These are phyloP conservation scores for Colletotrichum musae DNA, from an alignment of 2,329 filamentous ascomycete species.

Conservation along the genomic window DNA sequence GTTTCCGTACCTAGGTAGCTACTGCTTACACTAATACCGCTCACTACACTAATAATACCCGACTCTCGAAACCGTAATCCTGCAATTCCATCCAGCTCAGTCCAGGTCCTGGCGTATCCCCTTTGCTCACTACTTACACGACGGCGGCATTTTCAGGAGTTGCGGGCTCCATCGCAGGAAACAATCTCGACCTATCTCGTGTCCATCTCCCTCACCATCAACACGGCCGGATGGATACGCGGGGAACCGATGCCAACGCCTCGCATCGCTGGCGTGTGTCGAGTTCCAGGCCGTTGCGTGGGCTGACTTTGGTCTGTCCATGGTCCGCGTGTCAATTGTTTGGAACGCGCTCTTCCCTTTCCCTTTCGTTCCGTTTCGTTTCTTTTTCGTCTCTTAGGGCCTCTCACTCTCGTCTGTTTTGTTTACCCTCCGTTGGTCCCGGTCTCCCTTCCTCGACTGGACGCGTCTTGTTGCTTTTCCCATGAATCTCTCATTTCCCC, in stretches of 20 bases:
- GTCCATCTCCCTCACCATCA: background rate
- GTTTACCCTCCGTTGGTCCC: background rate
- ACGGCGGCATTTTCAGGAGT: too few species aligned
- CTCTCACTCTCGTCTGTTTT: too few species aligned
- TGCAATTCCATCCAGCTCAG: too few species aligned
- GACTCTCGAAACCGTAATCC: too few species aligned
- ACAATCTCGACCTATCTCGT: background rate
- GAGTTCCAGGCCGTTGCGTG: constrained; percentile 20
- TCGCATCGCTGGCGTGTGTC: constrained; percentile 23
- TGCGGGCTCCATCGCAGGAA: too few species aligned
- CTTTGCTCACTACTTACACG: too few species aligned
- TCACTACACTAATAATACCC: too few species aligned
- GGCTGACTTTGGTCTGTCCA: constrained; percentile 25
- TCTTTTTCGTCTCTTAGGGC: background rate
- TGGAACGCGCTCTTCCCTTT: constrained; percentile 6
- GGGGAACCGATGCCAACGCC: constrained; percentile 28
- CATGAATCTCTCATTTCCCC: constrained; percentile 18
- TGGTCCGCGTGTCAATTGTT: constrained; percentile 2
- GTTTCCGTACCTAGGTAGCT: background rate
- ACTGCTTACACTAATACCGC: background rate
- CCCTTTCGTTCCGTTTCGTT: background rate
- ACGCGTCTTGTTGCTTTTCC: constrained; percentile 13
- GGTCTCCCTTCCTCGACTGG: background rate
- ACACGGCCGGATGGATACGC: constrained; percentile 28
- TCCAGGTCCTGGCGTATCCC: too few species aligned